phyloP scores from a whole-genome alignment of 1,284 basidiomycete genomes.

The Cutaneotrichosporon sp. region DNA sequence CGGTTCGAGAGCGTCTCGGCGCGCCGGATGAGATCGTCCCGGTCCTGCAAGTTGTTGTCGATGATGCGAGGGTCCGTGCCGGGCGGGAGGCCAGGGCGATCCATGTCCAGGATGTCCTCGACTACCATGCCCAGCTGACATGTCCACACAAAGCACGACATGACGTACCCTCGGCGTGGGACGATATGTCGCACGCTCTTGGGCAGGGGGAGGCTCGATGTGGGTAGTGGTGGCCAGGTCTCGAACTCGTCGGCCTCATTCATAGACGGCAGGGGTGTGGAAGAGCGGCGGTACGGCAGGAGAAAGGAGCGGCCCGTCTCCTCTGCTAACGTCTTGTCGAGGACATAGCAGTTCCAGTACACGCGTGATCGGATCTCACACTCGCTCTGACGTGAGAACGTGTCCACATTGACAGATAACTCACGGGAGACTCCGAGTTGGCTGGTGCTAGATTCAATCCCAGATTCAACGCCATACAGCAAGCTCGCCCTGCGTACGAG shows the following conservation, averaged over 20 bases:
- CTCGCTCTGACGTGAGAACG: conserved; percentile 29
- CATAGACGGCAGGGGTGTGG: conserved; percentile 51
- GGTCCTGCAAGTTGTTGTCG: not conserved
- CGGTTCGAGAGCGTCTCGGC: conserved; percentile 27
- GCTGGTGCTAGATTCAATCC: conserved; percentile 49
- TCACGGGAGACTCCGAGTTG: conserved; percentile 37
- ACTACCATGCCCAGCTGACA: conserved; percentile 47
- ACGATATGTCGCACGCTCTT: conserved; percentile 30
- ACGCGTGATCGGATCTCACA: conserved; percentile 51
- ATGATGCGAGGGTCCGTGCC: conserved; percentile 8
- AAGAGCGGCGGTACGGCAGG: conserved; percentile 48
- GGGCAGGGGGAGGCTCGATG: conserved; percentile 29
- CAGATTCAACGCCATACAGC: conserved; percentile 53
- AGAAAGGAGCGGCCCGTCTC: conserved; percentile 55
- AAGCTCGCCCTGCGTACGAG: conserved; percentile 51
- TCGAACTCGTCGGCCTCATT: conserved; percentile 53
- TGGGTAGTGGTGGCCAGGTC: conserved; percentile 46
- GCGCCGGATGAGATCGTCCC: conserved; percentile 10
- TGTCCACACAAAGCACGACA: conserved; percentile 47
- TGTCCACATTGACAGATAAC: not conserved
- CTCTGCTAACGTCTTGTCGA: conserved; percentile 53
- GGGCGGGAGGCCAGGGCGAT: conserved; percentile 28
- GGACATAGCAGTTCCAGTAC: conserved; percentile 54
- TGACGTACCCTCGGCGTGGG: conserved; percentile 36
- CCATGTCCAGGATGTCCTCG: conserved; percentile 46